Conservation (phyloP, 2,329 filamentous ascomycete species). For the Emydomyces testavorans region DNA sequence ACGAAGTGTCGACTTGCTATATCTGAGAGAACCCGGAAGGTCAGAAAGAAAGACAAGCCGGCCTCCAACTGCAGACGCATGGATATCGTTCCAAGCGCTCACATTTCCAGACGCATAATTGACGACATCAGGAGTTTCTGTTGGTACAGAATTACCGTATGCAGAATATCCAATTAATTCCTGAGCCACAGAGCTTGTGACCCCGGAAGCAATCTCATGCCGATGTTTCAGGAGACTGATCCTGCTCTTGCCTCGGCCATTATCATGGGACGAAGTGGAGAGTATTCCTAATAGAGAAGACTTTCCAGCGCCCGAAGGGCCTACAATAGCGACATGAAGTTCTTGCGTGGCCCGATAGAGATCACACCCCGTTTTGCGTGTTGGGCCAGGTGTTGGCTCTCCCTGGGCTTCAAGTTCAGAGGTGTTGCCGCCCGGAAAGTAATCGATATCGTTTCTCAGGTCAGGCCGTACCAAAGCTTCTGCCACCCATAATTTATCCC, state of each 20-base stretch:
- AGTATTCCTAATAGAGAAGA: conserved; percentile 81
- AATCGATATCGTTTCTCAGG: conserved; percentile 25
- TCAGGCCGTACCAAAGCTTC: conserved; percentile 80
- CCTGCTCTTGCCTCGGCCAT: conserved; percentile 80
- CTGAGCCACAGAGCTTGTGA: conserved; percentile 90
- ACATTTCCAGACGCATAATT: conserved; percentile 83
- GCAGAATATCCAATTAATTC: conserved; percentile 72
- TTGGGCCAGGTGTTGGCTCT: conserved; percentile 3
- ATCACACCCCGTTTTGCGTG: not conserved
- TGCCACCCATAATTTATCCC: conserved; percentile 65
- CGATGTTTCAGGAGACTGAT: conserved; percentile 81
- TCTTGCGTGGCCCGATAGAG: conserved; percentile 25
- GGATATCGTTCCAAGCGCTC: conserved; percentile 88
- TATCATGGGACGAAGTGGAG: conserved; percentile 78
- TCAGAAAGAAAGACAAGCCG: conserved; percentile 82
- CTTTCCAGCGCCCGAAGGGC: conserved; percentile 83
- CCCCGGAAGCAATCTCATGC: conserved; percentile 81
- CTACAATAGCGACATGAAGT: conserved; percentile 70
- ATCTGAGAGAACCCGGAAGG: conserved; percentile 81
- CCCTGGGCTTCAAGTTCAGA: conserved; percentile 31
- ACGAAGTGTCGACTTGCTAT: conserved; percentile 74
- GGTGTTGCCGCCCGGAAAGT: not conserved
- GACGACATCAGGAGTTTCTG: conserved; percentile 43
- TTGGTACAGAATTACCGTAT: conserved; percentile 11
- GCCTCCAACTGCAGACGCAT: conserved; percentile 61